Percentiles rank a stretch among this genome's conserved stretches.
Evolutionary conservation across 371 early-diverging fungal genomes (phyloP).

Genomic region (Nematocida sp.): DNA sequence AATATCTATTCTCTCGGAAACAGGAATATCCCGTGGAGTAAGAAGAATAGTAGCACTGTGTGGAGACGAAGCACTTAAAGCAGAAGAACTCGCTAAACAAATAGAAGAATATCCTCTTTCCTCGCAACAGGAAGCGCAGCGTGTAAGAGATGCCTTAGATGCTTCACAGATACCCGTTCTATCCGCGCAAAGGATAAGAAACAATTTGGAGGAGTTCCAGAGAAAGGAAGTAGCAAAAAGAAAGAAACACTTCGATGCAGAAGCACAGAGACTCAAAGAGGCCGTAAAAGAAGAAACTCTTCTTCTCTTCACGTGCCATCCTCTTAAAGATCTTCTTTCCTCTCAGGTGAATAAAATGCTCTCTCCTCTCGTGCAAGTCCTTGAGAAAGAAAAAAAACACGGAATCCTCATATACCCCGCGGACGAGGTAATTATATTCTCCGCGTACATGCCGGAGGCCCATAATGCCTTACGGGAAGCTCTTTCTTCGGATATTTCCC

Average conservation of each 20-base stretch:
- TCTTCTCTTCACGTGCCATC: constrained; percentile 7
- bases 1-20: constrained; percentile 81
- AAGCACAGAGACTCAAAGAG: background rate
- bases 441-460: constrained; percentile 9
- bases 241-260: constrained; percentile 42
- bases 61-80: constrained; percentile 68
- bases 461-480: background rate
- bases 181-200: background rate
- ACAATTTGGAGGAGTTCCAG: constrained; percentile 9
- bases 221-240: constrained; percentile 16
- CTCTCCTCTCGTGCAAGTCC: constrained; percentile 15
- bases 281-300: background rate
- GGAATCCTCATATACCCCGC: constrained; percentile 18
- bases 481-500: background rate
- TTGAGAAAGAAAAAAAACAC: constrained; percentile 19
- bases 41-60: constrained; percentile 91
- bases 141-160: constrained; percentile 12
- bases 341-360: constrained; percentile 35
- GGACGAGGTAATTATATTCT: background rate
- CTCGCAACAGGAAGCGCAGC: background rate
- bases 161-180: background rate
- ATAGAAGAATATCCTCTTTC: background rate
- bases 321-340: background rate
- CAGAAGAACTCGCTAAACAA: constrained; percentile 50
- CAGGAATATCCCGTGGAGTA: constrained; percentile 87